These are phyloP conservation scores for Iris pallida DNA, from an alignment of 116 monocot species.

Conservation along the genomic window DNA sequence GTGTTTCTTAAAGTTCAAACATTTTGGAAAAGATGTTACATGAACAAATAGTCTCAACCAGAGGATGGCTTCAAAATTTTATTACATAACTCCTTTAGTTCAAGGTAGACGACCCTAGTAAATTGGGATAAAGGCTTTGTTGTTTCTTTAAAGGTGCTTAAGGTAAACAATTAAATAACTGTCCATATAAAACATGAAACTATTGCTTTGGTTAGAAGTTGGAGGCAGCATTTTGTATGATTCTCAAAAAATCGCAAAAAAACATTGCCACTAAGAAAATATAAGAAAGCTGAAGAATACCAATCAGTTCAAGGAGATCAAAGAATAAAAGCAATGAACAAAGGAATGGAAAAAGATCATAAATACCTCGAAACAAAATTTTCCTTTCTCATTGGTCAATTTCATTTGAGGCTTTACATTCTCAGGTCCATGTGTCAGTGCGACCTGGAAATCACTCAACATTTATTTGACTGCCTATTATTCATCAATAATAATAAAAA, in stretches of 20 bases:
- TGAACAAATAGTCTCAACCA: no score
- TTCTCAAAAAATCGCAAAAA: not conserved
- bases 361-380: conserved; percentile 87
- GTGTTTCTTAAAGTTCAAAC: no score
- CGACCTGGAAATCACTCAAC: conserved; percentile 39
- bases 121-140: no score
- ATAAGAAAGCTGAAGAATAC: not conserved
- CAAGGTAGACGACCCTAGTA: no score
- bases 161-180: no score
- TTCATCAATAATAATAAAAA: not conserved
- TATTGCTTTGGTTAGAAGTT: no score
- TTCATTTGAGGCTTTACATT: conserved; percentile 66
- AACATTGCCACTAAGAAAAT: not conserved
- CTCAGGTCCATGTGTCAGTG: conserved; percentile 73
- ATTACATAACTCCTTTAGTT: no score
- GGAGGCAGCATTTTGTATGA: no score
- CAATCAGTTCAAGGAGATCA: not conserved
- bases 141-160: no score
- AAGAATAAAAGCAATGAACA: not conserved
- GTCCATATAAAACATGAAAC: no score
- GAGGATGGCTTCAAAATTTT: no score
- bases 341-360: not conserved
- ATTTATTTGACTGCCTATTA: conserved; percentile 1
- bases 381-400: conserved; percentile 51
- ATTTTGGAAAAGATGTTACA: no score